A percentile compares a stretch with the other conserved stretches of the same genome.
phyloP scores from a whole-genome alignment of 2,329 filamentous ascomycete species.

The Raffaelea albimanens region DNA sequence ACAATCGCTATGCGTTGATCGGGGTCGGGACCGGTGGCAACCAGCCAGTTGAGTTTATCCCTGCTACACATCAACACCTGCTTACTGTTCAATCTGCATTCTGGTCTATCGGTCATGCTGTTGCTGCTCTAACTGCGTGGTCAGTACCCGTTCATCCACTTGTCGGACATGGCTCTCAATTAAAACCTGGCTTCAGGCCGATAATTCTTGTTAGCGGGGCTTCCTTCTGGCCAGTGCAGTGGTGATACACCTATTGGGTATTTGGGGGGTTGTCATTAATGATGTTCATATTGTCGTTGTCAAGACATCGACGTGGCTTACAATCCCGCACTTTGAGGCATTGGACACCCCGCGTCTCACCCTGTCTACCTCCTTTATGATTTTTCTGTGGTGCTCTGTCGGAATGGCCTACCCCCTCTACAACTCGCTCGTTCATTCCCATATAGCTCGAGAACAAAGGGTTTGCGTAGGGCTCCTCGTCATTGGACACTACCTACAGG shows the following conservation, averaged over 20 bases:
- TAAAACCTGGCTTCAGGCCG: background rate
- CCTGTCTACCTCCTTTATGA: background rate
- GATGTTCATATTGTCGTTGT: background rate
- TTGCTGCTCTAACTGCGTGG: background rate
- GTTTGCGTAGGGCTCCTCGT: background rate
- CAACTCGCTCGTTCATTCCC: background rate
- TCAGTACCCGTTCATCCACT: background rate
- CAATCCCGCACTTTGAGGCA: background rate
- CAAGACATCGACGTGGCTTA: background rate
- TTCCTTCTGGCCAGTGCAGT: no score
- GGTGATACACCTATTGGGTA: background rate
- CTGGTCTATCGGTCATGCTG: background rate
- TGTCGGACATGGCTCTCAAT: background rate
- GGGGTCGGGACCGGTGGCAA: background rate
- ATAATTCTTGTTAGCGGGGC: no score
- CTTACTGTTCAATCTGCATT: background rate
- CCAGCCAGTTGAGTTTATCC: background rate
- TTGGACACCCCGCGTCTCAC: background rate
- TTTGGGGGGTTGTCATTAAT: background rate
- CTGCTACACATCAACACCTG: background rate
- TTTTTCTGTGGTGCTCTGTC: background rate
- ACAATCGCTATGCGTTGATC: background rate
- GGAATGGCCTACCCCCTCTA: background rate
- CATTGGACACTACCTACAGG: background rate
- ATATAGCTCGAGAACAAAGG: background rate